phyloP scores from a whole-genome alignment of 2,329 filamentous ascomycete genomes.

The Clarireedia sp. region DNA sequence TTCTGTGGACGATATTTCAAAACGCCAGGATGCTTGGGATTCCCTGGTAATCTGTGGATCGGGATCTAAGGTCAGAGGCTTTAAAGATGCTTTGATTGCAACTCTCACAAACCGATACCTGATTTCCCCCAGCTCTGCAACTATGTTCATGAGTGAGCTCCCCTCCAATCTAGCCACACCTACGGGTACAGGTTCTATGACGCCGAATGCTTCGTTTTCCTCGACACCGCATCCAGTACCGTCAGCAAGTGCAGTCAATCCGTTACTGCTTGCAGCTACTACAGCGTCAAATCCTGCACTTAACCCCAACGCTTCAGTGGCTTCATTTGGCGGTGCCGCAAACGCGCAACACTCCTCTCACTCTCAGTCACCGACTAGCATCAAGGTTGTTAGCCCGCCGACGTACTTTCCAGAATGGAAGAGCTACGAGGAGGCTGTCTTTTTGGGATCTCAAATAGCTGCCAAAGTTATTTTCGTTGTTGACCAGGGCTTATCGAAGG shows the following conservation, averaged over 20 bases:
- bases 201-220: constrained; percentile 52
- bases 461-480: constrained; percentile 64
- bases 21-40: constrained; percentile 85
- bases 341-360: constrained; percentile 46
- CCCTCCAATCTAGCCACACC: constrained; percentile 91
- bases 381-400: constrained; percentile 57
- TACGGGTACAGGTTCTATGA: constrained; percentile 82
- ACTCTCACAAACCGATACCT: constrained; percentile 76
- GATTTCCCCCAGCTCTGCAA: constrained; percentile 84
- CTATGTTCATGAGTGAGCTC: constrained; percentile 94
- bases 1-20: constrained; percentile 74
- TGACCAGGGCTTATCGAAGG: constrained; percentile 54
- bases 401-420: constrained; percentile 64
- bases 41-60: constrained; percentile 87
- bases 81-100: constrained; percentile 80
- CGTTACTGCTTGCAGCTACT: constrained; percentile 84
- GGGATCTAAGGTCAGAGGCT: constrained; percentile 64
- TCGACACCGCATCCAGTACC: constrained; percentile 43
- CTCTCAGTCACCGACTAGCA: constrained; percentile 60
- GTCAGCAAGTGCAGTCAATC: constrained; percentile 66
- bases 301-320: constrained; percentile 33
- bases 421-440: constrained; percentile 52
- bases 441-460: constrained; percentile 65
- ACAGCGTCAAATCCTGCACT: constrained; percentile 43
- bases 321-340: constrained; percentile 25